A percentile compares a stretch with the other conserved stretches of the same genome.
Evolutionary conservation across 2,329 filamentous ascomycete species (phyloP).

Genomic region (Claviceps paspali): DNA sequence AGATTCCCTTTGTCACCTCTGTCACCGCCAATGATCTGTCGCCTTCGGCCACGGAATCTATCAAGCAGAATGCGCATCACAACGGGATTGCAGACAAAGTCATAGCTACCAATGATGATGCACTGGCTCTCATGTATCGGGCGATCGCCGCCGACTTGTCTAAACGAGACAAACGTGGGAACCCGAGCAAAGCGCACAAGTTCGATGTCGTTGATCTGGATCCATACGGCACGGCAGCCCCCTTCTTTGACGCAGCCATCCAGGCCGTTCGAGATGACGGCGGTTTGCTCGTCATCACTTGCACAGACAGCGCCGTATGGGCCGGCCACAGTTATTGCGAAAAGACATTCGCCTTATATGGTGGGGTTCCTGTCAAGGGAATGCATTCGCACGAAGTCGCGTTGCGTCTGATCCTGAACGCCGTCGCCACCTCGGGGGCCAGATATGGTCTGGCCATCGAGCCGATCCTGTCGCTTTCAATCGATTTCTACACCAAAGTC

Average conservation of each 20-base stretch:
- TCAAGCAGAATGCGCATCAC: conserved; percentile 70
- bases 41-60: conserved; percentile 58
- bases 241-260: conserved; percentile 81
- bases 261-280: conserved; percentile 74
- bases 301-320: conserved; percentile 91
- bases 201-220: conserved; percentile 96
- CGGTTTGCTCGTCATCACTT: conserved; percentile 85
- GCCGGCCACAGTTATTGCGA: conserved; percentile 88
- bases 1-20: conserved; percentile 69
- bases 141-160: conserved; percentile 40
- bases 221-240: conserved; percentile 84
- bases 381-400: conserved; percentile 79
- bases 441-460: conserved; percentile 81
- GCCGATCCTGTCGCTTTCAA: conserved; percentile 80
- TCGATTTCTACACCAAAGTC: conserved; percentile 86
- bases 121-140: conserved; percentile 81
- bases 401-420: conserved; percentile 70
- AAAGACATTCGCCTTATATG: conserved; percentile 88
- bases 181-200: conserved; percentile 28
- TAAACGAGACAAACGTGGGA: conserved; percentile 23
- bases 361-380: conserved; percentile 75
- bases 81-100: conserved; percentile 63
- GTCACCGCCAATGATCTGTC: conserved; percentile 87
- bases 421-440: conserved; percentile 64
- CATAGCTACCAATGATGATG: conserved; percentile 62